phyloP scores from a whole-genome alignment of 345 rosid genomes.

The Citrus medica region DNA sequence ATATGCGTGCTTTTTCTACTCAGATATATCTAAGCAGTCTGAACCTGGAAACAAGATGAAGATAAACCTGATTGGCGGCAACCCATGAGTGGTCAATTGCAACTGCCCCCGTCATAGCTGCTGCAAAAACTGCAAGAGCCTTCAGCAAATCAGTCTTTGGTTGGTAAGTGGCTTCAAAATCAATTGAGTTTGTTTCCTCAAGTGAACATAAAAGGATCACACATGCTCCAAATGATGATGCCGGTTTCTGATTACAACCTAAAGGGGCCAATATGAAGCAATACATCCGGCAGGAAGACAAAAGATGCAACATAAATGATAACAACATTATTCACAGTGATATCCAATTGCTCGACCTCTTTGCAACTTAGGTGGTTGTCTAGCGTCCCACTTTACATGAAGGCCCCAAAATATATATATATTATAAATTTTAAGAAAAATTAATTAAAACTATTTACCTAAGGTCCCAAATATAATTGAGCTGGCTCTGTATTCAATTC shows the following conservation, averaged over 20 bases:
- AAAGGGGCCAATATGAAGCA: too few relatives aligned
- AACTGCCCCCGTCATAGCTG: conserved; percentile 70
- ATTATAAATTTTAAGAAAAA: too few relatives aligned
- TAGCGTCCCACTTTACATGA: too few relatives aligned
- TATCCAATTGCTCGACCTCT: too few relatives aligned
- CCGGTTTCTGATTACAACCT: too few relatives aligned
- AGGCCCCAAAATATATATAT: too few relatives aligned
- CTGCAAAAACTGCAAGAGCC: conserved; percentile 73
- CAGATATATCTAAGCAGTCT: neutral
- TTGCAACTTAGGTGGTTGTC: too few relatives aligned
- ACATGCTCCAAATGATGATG: conserved; percentile 46
- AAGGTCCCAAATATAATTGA: too few relatives aligned
- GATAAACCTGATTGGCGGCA: conserved; percentile 83
- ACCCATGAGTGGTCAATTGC: conserved; percentile 96
- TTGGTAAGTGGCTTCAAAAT: conserved; percentile 64
- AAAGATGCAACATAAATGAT: neutral
- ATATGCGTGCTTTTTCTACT: neutral
- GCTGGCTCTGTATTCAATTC: neutral
- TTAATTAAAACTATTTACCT: too few relatives aligned
- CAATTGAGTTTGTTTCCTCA: conserved; percentile 76
- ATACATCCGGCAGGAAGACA: too few relatives aligned
- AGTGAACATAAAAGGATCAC: conserved; percentile 68
- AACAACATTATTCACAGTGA: neutral
- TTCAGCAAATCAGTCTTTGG: conserved; percentile 80
- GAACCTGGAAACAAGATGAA: neutral